A percentile compares a stretch with the other conserved stretches of the same genome.
These are phyloP conservation scores for Tolypocladium pustulatum DNA, from an alignment of 2,329 filamentous ascomycete species.

Conservation along the genomic window DNA sequence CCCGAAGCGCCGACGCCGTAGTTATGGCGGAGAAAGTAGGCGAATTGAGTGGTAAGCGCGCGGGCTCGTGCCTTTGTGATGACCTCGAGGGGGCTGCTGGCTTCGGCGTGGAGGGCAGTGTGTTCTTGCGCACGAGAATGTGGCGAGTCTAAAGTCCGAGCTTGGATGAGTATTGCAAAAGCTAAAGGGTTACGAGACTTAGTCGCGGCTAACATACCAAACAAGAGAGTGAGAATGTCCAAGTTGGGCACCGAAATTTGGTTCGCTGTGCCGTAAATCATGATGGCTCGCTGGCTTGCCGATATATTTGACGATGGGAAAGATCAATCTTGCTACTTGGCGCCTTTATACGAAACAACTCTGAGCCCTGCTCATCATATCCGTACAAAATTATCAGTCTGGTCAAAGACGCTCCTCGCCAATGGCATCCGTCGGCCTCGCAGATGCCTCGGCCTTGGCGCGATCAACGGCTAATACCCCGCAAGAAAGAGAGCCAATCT, in stretches of 20 bases:
- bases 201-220: slow-evolving; percentile 20
- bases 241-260: slow-evolving; percentile 20
- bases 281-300: background rate
- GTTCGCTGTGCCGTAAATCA: background rate
- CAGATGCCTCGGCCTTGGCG: background rate
- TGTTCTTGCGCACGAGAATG: slow-evolving; percentile 28
- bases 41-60: slow-evolving; percentile 37
- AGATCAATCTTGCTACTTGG: no score
- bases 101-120: slow-evolving; percentile 45
- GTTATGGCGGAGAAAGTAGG: slow-evolving; percentile 39
- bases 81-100: slow-evolving; percentile 38
- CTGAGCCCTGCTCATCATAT: background rate
- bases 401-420: background rate
- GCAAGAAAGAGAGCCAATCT: background rate
- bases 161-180: background rate
- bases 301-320: background rate
- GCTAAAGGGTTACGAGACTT: background rate
- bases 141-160: slow-evolving; percentile 20
- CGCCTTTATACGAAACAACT: background rate
- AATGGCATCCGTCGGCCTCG: background rate
- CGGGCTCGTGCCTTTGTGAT: slow-evolving; percentile 43
- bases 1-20: slow-evolving; percentile 42
- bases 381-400: background rate
- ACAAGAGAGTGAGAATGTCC: slow-evolving; percentile 32
- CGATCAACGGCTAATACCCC: background rate